Evolutionary conservation across 495 filamentous ascomycete species (phyloP).

Genomic region (Penicillium coprophilum): DNA sequence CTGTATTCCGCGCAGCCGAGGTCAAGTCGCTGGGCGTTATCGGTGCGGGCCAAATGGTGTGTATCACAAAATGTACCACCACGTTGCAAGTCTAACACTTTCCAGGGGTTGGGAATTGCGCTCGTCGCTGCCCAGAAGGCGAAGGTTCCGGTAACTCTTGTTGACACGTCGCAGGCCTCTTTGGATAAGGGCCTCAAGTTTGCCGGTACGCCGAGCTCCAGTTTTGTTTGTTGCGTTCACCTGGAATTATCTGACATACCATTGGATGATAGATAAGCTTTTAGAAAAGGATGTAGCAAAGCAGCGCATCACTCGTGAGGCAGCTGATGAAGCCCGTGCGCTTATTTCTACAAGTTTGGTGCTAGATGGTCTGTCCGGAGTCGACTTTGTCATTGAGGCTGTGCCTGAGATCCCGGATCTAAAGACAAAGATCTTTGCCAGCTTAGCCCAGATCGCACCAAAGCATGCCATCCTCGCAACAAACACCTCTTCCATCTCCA

Average conservation of each 20-base stretch:
- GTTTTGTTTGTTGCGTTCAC: not conserved
- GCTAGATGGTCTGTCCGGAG: slow-evolving; percentile 74
- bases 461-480: slow-evolving; percentile 89
- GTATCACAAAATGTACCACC: slow-evolving; percentile 10
- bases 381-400: slow-evolving; percentile 98
- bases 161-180: slow-evolving; percentile 83
- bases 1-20: slow-evolving; percentile 57
- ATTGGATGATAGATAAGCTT: slow-evolving; percentile 67
- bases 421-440: slow-evolving; percentile 84
- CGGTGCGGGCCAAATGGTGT: slow-evolving; percentile 95
- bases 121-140: slow-evolving; percentile 89
- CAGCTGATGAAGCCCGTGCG: slow-evolving; percentile 66
- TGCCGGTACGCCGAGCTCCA: slow-evolving; percentile 57
- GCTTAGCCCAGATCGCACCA: slow-evolving; percentile 80
- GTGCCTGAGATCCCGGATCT: slow-evolving; percentile 89
- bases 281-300: slow-evolving; percentile 91
- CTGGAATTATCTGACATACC: not conserved
- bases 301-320: slow-evolving; percentile 71
- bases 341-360: slow-evolving; percentile 68
- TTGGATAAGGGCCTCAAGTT: slow-evolving; percentile 90
- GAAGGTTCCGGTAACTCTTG: slow-evolving; percentile 76
- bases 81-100: slow-evolving; percentile 19
- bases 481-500: slow-evolving; percentile 96
- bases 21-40: slow-evolving; percentile 90
- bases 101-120: slow-evolving; percentile 90